Evolutionary conservation across 352 stramenopile species (phyloP).

Genomic region (Phytophthora vignae): DNA sequence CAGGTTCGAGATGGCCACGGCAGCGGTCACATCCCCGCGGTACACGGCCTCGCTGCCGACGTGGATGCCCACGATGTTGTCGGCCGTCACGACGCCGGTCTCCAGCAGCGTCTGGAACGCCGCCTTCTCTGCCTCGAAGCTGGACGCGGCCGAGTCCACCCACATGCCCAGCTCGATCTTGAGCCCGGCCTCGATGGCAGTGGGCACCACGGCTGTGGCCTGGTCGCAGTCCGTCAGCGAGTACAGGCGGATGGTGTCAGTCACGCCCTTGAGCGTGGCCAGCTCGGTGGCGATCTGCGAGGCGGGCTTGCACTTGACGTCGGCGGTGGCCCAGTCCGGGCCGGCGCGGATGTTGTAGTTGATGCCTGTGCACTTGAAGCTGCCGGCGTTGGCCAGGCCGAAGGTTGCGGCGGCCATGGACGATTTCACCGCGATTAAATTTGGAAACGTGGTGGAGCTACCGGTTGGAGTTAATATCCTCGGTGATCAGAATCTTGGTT

Average conservation of each 20-base stretch:
- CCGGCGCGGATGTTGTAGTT: slow-evolving; percentile 81
- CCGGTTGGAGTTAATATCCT: no score
- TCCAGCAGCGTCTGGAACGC: slow-evolving; percentile 53
- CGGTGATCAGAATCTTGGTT: no score
- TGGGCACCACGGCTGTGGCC: slow-evolving; percentile 44
- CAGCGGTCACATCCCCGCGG: slow-evolving; percentile 56
- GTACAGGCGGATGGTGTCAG: slow-evolving; percentile 62
- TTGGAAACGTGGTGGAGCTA: no score
- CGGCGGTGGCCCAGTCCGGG: slow-evolving; percentile 55
- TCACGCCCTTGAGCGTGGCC: slow-evolving; percentile 51
- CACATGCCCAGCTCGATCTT: slow-evolving; percentile 66
- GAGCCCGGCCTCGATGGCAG: slow-evolving; percentile 49
- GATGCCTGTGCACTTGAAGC: slow-evolving; percentile 62
- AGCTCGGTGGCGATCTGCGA: slow-evolving; percentile 60
- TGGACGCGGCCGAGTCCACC: slow-evolving; percentile 51
- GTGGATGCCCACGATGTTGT: slow-evolving; percentile 64
- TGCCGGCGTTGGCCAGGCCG: slow-evolving; percentile 32
- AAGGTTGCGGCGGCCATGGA: slow-evolving; percentile 33
- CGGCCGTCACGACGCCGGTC: slow-evolving; percentile 43
- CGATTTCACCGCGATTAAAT: no score
- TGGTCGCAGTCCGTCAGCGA: slow-evolving; percentile 63
- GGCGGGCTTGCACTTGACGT: slow-evolving; percentile 63
- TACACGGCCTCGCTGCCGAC: slow-evolving; percentile 79
- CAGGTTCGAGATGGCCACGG: slow-evolving; percentile 56
- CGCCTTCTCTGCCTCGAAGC: slow-evolving; percentile 50